These are phyloP conservation scores for Penicillium sp. DNA, from an alignment of 2,329 filamentous ascomycete genomes.

Conservation along the genomic window DNA sequence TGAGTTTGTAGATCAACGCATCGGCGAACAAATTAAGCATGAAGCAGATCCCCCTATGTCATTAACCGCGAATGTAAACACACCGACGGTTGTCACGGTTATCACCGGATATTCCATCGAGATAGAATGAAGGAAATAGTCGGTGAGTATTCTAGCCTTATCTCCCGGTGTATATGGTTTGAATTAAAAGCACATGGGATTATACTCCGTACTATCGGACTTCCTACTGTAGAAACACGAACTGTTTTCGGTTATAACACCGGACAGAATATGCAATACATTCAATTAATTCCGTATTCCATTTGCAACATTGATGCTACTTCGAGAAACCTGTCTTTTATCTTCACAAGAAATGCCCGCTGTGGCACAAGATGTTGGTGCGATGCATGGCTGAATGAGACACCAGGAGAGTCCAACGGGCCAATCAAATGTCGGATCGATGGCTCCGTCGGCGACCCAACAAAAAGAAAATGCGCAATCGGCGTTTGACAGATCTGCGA, in stretches of 20 bases:
- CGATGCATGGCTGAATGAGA: background rate
- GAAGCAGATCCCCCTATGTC: background rate
- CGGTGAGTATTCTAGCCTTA: background rate
- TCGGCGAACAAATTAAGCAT: conserved; percentile 1
- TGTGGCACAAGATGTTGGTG: background rate
- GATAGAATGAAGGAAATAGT: background rate
- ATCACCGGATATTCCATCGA: background rate
- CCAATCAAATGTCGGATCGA: background rate
- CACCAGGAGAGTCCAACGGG: background rate
- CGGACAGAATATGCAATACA: background rate
- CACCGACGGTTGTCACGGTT: background rate
- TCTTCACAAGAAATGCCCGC: background rate
- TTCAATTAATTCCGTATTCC: background rate
- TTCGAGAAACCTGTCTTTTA: background rate
- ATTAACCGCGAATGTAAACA: background rate
- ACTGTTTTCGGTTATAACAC: background rate
- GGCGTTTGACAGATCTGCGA: conserved; percentile 2
- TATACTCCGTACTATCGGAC: background rate
- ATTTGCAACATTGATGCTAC: background rate
- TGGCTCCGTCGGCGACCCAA: background rate
- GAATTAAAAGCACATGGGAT: background rate
- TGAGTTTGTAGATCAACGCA: background rate
- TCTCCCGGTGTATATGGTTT: background rate
- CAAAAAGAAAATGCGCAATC: background rate
- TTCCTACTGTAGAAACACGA: background rate